Base-by-base conservation (phyloP, 108 stramenopile genomes). In the Cyclostephanos invisitatus region DNA sequence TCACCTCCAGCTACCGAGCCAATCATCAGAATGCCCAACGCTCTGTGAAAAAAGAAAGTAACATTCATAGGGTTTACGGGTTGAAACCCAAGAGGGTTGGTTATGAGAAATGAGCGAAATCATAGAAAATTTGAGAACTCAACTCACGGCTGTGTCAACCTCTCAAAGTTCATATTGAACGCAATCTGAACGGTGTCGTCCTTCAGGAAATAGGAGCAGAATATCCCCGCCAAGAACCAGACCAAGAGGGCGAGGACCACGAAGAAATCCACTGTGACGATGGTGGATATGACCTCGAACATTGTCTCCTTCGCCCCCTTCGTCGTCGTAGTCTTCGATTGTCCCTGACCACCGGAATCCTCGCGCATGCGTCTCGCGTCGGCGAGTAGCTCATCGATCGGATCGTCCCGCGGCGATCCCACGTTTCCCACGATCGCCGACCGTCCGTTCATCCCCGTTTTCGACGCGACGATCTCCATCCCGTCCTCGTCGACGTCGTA, bases 221-320 rank as follows among this genome's bases (percentile, higher is more conserved):
- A 90, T 36, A 97, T 95, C 15, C 95, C 96, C 48, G 83, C 75
- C 60, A 97, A 62, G 74, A 97, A 96, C 96, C 96, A 97, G 15
- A 84, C 67, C 63, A 97, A 77, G 12, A 97, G 86, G 28, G 59
- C 91, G 64, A 87, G 73, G 20, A 97, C 94, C 5, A 97, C 72
- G 78, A 97, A 97, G 80, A 97, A 97, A 83, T 97, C 96, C 32
- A 87, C 81, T 12, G 92, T 93, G n/a, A 97, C 89, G 44, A 97
- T 81, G 11, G 90, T 92, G 10, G 92, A 91, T 42, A 97, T 84
- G 24, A 78, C 80, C 63, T 83, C 83, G 48, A 85, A 81, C 42
- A 87, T 50, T 4, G 64, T 77, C 11, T 81, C 76, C 25, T 64
- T 82, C n/a, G 73, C 38, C 56, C 53, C 73, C 67, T 24, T 36